Conservation (phyloP, 495 filamentous ascomycete species). For the Neurospora tetrasperma region DNA sequence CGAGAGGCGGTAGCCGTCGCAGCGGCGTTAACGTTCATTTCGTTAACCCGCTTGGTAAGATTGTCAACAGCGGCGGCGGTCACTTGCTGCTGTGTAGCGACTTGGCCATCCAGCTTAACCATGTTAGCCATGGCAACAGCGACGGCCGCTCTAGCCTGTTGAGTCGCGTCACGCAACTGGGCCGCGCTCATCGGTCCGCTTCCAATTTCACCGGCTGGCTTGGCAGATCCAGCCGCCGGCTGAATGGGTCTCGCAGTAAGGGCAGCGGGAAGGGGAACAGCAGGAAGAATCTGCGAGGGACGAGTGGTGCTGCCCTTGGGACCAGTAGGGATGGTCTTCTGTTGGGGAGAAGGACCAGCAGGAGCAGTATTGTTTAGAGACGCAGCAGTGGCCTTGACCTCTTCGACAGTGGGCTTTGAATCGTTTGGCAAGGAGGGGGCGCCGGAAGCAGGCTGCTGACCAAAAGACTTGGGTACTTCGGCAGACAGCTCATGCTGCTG, state of each 20-base stretch:
- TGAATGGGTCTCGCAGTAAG: slow-evolving; percentile 41
- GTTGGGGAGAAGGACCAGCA: slow-evolving; percentile 14
- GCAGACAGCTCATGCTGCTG: slow-evolving; percentile 22
- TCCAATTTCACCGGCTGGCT: slow-evolving; percentile 24
- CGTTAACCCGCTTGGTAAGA: slow-evolving; percentile 72
- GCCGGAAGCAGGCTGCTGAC: slow-evolving; percentile 28
- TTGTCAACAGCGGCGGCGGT: slow-evolving; percentile 54
- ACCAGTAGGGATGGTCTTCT: slow-evolving; percentile 46
- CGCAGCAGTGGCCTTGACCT: slow-evolving; percentile 42
- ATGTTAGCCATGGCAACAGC: slow-evolving; percentile 85
- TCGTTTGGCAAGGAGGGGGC: slow-evolving; percentile 55
- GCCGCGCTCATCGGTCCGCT: slow-evolving; percentile 22
- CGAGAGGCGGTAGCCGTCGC: background rate
- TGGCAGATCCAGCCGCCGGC: slow-evolving; percentile 21
- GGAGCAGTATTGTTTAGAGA: slow-evolving; percentile 28
- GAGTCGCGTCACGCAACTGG: slow-evolving; percentile 58
- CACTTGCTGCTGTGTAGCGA: slow-evolving; percentile 34
- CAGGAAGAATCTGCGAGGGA: slow-evolving; percentile 35
- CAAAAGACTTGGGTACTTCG: slow-evolving; percentile 26
- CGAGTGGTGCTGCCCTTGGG: slow-evolving; percentile 43
- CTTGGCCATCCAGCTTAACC: slow-evolving; percentile 30
- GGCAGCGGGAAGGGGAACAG: slow-evolving; percentile 60
- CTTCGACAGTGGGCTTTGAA: slow-evolving; percentile 52
- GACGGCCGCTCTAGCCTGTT: slow-evolving; percentile 75
- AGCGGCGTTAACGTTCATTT: slow-evolving; percentile 64